phyloP scores from a whole-genome alignment of 208 protist species.

The Acanthamoeba triangularis region DNA sequence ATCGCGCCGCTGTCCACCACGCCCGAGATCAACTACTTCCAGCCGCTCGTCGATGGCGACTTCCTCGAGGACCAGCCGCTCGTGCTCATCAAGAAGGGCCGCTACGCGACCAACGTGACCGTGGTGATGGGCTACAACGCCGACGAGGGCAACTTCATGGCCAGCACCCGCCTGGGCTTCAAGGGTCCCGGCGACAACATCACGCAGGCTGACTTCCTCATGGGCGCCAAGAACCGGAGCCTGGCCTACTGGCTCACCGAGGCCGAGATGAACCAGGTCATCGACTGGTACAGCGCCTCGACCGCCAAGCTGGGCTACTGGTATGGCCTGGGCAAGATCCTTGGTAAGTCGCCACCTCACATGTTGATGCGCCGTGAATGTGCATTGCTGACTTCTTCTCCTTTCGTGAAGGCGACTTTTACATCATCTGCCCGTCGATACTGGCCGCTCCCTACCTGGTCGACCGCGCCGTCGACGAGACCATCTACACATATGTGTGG shows the following conservation, averaged over 20 bases:
- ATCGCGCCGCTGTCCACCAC: not conserved
- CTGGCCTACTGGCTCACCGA: constrained; percentile 18
- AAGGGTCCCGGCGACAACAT: not conserved
- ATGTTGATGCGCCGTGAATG: too few relatives aligned
- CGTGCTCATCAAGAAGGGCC: not conserved
- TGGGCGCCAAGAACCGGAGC: constrained; percentile 16
- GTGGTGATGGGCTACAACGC: constrained; percentile 30
- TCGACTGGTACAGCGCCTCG: not conserved
- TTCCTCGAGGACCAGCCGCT: constrained; percentile 22
- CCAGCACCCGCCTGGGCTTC: constrained; percentile 5
- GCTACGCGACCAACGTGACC: constrained; percentile 28
- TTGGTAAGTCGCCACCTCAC: not conserved
- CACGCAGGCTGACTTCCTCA: not conserved
- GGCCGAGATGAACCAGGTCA: not conserved
- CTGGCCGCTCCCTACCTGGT: not conserved
- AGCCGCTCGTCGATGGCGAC: not conserved
- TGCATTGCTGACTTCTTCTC: too few relatives aligned
- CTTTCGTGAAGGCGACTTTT: not conserved
- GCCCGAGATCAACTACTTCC: constrained; percentile 29
- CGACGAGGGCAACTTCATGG: constrained; percentile 31
- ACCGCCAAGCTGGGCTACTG: constrained; percentile 30
- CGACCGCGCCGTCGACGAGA: not conserved
- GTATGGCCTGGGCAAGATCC: constrained; percentile 1
- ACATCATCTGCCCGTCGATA: constrained; percentile 31
- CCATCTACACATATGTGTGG: constrained; percentile 37